Evolutionary conservation across 805 yeast genomes (phyloP), one percentile per base, ranked within the genome.

Genomic region (Priceomyces carsonii): DNA sequence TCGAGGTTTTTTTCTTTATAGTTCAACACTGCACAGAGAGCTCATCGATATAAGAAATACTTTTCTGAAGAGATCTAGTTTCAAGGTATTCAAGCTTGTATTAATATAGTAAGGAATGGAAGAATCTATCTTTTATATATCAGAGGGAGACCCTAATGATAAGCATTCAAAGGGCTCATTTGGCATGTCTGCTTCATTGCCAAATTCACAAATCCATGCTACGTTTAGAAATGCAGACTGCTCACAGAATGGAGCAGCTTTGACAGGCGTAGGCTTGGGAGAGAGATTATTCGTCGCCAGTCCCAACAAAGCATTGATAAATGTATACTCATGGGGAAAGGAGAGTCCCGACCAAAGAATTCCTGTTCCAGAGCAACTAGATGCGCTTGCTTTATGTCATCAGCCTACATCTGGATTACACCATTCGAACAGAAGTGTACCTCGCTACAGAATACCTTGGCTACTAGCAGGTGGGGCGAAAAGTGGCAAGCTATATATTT

Each of bases 351-450:
- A 85, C 46, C 93, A 89, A 63, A 71, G 82, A 49, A 70, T 90
- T 26, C 93, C 96, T 0, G 68, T 90, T 9, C 96, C 97, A 0
- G 97, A 87, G 57, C 79, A 77, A 35, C 59, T 90, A 26, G 61
- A 75, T 9, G 77, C 87, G 52, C 48, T 87, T 32, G 64, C 75
- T 0, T 48, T 77, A 63, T 47, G 67, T 53, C 35, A 63, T 55
- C 56, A 64, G 50, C 49, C 63, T 26, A 25, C 19, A 9, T 15
- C 19, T 29, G 33, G 33, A 19, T 15, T 19, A 16, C 25, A 16
- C 13, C 38, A 64, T 47, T 8, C 12, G 5, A 8, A 18, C 10
- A 27, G 30, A 9, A 19, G 19, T 4, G 51, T 58, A 14, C 72
- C 79, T 4, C 59, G 53, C 29, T 74, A 69, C 53, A 63, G 76